A percentile compares a stretch with the other conserved stretches of the same genome.
These are phyloP conservation scores for Ophiocordyceps australis DNA, from an alignment of 2,329 filamentous ascomycete genomes.

Conservation along the genomic window DNA sequence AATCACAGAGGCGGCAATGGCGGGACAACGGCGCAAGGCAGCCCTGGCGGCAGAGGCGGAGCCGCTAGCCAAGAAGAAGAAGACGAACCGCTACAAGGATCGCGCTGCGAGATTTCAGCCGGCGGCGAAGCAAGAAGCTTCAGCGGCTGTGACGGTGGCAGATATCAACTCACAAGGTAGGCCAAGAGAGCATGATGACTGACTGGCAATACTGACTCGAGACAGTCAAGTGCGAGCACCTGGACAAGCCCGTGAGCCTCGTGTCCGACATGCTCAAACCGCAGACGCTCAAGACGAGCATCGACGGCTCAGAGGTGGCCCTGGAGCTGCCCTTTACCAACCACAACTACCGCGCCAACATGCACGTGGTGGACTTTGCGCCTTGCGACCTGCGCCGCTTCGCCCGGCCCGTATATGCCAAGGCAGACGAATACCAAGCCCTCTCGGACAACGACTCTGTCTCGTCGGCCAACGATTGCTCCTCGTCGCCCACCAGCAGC, in stretches of 20 bases:
- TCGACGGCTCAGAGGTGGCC: constrained; percentile 16
- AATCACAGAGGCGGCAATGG: constrained; percentile 16
- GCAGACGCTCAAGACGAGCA: constrained; percentile 19
- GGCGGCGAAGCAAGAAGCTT: constrained; percentile 8
- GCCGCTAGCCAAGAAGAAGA: constrained; percentile 7
- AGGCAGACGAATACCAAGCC: constrained; percentile 23
- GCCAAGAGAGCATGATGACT: not conserved
- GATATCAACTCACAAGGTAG: constrained; percentile 13
- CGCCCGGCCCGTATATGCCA: constrained; percentile 26
- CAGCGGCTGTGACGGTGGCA: constrained; percentile 2
- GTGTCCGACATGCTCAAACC: constrained; percentile 22
- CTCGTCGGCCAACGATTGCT: constrained; percentile 1
- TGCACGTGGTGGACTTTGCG: constrained; percentile 69
- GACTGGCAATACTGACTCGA: too few species aligned
- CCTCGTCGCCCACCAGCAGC: constrained; percentile 6
- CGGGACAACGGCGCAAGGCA: constrained; percentile 19
- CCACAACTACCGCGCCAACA: constrained; percentile 46
- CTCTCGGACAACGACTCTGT: constrained; percentile 24
- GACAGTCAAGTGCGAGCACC: constrained; percentile 27
- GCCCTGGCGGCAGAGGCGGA: constrained; percentile 8
- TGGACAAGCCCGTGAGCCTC: constrained; percentile 13
- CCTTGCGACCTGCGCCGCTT: constrained; percentile 59
- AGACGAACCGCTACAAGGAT: constrained; percentile 4
- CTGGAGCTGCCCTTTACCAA: constrained; percentile 55
- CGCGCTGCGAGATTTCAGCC: constrained; percentile 5